Conservation (phyloP, 257 asterid genomes). For the Jacaranda mimosifolia region DNA sequence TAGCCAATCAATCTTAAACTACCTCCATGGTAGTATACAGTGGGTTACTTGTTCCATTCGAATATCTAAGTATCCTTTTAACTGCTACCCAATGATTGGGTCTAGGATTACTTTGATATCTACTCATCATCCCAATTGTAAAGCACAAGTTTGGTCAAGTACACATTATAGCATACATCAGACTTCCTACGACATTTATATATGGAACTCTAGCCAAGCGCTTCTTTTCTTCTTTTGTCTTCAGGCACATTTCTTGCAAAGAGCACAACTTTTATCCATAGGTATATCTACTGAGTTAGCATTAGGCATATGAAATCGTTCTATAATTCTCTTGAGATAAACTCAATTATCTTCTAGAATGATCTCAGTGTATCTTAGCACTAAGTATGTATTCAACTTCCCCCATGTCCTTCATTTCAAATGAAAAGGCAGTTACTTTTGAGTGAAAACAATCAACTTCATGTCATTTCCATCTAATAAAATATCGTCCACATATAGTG, state of each 20-base stretch:
- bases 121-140: background rate
- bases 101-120: constrained; percentile 3
- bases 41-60: background rate
- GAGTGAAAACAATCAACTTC: background rate
- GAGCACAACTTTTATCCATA: background rate
- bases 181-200: background rate
- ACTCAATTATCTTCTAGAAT: background rate
- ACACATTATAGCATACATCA: background rate
- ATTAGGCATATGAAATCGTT: background rate
- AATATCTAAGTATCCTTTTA: background rate
- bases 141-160: background rate
- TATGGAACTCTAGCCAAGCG: background rate
- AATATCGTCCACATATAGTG: background rate
- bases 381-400: background rate
- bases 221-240: background rate
- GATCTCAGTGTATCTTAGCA: background rate
- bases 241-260: background rate
- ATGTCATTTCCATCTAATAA: background rate
- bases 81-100: background rate
- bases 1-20: background rate
- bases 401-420: no score
- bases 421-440: no score
- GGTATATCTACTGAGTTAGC: background rate
- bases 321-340: background rate
- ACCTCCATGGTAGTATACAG: background rate